Conservation (phyloP, 2,329 filamentous ascomycete genomes). For the Colletotrichum phormii region DNA sequence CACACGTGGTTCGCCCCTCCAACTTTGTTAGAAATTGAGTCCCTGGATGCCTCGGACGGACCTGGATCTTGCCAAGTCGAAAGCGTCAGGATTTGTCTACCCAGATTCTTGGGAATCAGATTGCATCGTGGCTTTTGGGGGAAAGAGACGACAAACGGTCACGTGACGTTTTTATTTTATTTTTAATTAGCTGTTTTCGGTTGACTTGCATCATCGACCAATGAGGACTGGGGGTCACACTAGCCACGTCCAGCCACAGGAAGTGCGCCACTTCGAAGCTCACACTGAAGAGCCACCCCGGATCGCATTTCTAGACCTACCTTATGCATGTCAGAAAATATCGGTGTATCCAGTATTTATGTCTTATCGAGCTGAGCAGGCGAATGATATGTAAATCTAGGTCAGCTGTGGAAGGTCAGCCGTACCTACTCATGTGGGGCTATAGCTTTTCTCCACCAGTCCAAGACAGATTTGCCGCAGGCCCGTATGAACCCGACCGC, state of each 20-base stretch:
- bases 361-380: too few species aligned
- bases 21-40: neutral
- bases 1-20: neutral
- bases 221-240: too few species aligned
- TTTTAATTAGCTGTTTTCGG: neutral
- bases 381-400: too few species aligned
- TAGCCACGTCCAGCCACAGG: too few species aligned
- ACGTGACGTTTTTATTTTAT: too few species aligned
- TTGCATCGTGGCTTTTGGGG: neutral
- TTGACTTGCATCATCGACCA: neutral
- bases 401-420: too few species aligned
- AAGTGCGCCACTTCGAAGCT: too few species aligned
- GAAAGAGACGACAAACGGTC: neutral
- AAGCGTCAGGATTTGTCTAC: neutral
- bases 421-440: neutral
- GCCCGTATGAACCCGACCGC: conserved; percentile 32
- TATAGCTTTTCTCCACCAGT: conserved; percentile 28
- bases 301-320: too few species aligned
- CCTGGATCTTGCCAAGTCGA: neutral
- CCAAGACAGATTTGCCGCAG: conserved; percentile 28
- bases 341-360: too few species aligned
- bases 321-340: too few species aligned
- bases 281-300: too few species aligned
- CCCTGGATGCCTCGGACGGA: conserved; percentile 3
- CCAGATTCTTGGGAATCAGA: neutral